Base-by-base conservation (phyloP, 352 stramenopile genomes). In the Phytophthora sp. region DNA sequence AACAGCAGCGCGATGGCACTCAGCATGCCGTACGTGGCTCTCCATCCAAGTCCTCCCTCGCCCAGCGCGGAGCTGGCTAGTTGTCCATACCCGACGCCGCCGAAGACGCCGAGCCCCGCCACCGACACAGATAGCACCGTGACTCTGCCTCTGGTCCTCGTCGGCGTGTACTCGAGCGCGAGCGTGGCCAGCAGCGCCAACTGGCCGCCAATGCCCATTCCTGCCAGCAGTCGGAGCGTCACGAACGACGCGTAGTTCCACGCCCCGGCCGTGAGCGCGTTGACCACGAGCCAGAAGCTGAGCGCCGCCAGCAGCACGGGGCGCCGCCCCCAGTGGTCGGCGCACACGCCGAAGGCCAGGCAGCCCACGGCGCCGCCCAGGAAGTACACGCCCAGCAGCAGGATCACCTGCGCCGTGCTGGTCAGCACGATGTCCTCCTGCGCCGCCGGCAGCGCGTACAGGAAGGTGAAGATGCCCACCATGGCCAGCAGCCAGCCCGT, bases 161-260 rank as follows among this genome's bases (percentile, higher is more conserved):
- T 86, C 0, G 84, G 82, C 13, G 75, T 67, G 39, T 89, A 84
- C 57, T 94, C 84, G 11, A 86, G 48, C 30, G 84, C 66, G 24
- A 89, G 55, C 13, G 79, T 82, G 17, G 71, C 68, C 5, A 89
- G 51, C 15, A 91, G 54, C 7, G 78, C 56, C 35, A 87, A 57
- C 52, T 89, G 74, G 0, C 78, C 84, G 39, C 84, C 84, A 28
- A 91, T 68, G 0, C 80, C 80, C 8, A 85, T 20, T 0, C 79
- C 76, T 0, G 73, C 62, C 41, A 88, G 38, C 28, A 76, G 54
- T 12, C 84, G 69, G 17, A 84, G 54, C 32, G 56, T 54, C 37
- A 88, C 37, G 31, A 89, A 72, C n/a, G 66, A 75, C 46, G 44
- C 48, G 51, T 79, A 76, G 55, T 67, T 64, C 67, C 65, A 76